A percentile compares a stretch with the other conserved stretches of the same genome.
phyloP scores from a whole-genome alignment of 2,329 filamentous ascomycete species.

The Blumeria hordei region DNA sequence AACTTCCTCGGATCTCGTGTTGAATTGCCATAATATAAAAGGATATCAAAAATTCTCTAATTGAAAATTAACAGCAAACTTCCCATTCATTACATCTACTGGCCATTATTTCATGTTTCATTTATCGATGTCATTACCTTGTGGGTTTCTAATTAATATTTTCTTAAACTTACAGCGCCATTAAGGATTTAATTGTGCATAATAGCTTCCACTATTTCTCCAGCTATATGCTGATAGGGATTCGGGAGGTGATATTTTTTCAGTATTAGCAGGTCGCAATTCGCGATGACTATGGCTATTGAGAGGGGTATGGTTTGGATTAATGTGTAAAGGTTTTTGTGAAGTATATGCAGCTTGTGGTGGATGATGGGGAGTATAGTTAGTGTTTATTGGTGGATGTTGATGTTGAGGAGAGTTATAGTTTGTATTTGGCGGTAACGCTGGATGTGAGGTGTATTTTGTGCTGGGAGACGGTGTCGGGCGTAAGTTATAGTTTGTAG shows the following conservation, averaged over 20 bases:
- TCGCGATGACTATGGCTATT: slow-evolving; percentile 2
- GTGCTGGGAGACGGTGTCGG: not conserved
- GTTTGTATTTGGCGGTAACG: not conserved
- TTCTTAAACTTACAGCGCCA: not conserved
- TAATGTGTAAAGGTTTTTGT: not conserved
- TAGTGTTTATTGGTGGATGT: too few relatives aligned
- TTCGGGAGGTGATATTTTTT: not conserved
- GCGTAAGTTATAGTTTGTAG: not conserved
- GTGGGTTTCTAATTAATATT: too few relatives aligned
- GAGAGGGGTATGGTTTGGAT: not conserved
- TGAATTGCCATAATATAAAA: too few relatives aligned
- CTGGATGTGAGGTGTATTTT: not conserved
- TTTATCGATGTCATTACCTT: too few relatives aligned
- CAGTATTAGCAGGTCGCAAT: slow-evolving; percentile 4
- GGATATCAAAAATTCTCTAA: too few relatives aligned
- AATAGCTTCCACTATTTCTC: not conserved
- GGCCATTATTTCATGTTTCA: too few relatives aligned
- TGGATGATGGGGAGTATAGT: too few relatives aligned
- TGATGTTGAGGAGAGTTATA: not conserved
- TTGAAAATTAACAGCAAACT: too few relatives aligned
- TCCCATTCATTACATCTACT: too few relatives aligned
- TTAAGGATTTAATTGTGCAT: not conserved
- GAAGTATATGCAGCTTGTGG: not conserved
- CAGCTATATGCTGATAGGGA: not conserved
- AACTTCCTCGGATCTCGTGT: too few relatives aligned